Percentiles rank a stretch among this genome's conserved stretches.
Evolutionary conservation across 2,329 filamentous ascomycete species (phyloP).

Genomic region (Apiospora kogelbergensis): DNA sequence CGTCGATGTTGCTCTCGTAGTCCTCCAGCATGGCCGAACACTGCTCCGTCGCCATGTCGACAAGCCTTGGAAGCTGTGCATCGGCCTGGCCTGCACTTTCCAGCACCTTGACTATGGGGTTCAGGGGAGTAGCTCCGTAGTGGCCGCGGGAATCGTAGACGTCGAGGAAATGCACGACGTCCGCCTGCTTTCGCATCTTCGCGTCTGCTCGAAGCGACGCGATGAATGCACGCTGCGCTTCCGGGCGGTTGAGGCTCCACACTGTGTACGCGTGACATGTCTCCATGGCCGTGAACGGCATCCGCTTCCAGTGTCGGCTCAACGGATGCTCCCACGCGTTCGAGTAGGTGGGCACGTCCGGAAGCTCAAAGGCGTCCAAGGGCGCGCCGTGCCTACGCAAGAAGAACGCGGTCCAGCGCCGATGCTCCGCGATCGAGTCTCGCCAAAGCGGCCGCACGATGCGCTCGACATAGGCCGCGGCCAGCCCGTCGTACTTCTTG

Average conservation of each 20-base stretch:
- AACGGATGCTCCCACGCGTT: background rate
- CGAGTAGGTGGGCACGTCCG: background rate
- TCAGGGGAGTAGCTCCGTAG: background rate
- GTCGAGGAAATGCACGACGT: background rate
- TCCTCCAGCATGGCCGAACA: background rate
- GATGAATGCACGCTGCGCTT: background rate
- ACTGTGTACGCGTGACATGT: background rate
- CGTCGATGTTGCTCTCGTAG: background rate
- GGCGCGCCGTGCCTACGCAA: background rate
- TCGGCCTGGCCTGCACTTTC: background rate
- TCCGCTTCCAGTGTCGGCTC: background rate
- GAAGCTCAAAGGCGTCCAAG: background rate
- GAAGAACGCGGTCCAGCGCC: background rate
- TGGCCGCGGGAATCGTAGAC: background rate
- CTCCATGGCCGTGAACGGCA: background rate
- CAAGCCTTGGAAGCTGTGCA: background rate
- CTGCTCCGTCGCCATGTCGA: background rate
- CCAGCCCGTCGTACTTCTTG: background rate
- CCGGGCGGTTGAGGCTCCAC: background rate
- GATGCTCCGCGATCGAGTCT: background rate
- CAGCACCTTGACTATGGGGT: background rate
- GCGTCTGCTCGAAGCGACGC: background rate
- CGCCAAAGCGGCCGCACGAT: background rate
- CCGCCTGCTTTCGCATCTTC: background rate
- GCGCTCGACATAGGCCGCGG: background rate